Evolutionary conservation across 1,284 basidiomycete genomes (phyloP).

Genomic region (Ganoderma leucocontextum): DNA sequence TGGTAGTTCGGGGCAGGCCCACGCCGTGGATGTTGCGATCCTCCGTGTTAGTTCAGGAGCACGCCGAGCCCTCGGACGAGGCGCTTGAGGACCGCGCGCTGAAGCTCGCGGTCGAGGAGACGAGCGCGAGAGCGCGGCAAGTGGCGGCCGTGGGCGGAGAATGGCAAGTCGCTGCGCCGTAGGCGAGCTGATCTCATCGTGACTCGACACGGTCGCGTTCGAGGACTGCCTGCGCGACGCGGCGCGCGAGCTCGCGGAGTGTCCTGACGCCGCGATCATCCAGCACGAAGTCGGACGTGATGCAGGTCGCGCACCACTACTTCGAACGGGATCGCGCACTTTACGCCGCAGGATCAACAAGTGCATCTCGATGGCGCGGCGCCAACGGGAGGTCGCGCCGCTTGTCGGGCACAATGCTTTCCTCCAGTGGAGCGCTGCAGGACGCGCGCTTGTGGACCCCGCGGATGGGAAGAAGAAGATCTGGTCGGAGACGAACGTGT

Average conservation of each 20-base stretch:
- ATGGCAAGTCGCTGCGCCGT: constrained; percentile 67
- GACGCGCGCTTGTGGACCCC: constrained; percentile 78
- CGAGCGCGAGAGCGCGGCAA: constrained; percentile 60
- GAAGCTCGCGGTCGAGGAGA: constrained; percentile 72
- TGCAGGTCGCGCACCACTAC: constrained; percentile 88
- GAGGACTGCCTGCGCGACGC: constrained; percentile 89
- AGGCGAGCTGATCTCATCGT: constrained; percentile 78
- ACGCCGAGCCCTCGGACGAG: constrained; percentile 39
- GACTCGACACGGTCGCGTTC: constrained; percentile 90
- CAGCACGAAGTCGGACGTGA: constrained; percentile 87
- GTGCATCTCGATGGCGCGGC: constrained; percentile 78
- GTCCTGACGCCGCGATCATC: constrained; percentile 83
- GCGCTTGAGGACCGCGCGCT: constrained; percentile 70
- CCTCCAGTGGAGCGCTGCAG: constrained; percentile 86
- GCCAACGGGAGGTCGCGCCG: constrained; percentile 83
- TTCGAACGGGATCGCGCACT: constrained; percentile 88
- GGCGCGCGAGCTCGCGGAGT: constrained; percentile 79
- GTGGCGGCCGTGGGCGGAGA: constrained; percentile 72
- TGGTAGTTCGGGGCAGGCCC: too few relatives aligned
- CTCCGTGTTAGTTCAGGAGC: too few relatives aligned
- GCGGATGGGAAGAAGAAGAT: constrained; percentile 74
- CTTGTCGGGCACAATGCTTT: constrained; percentile 93
- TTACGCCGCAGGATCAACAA: constrained; percentile 83
- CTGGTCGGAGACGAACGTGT: constrained; percentile 87
- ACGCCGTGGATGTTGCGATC: too few relatives aligned